Conservation (phyloP, 2,329 filamentous ascomycete species). For the Trichoderma asperellum region DNA sequence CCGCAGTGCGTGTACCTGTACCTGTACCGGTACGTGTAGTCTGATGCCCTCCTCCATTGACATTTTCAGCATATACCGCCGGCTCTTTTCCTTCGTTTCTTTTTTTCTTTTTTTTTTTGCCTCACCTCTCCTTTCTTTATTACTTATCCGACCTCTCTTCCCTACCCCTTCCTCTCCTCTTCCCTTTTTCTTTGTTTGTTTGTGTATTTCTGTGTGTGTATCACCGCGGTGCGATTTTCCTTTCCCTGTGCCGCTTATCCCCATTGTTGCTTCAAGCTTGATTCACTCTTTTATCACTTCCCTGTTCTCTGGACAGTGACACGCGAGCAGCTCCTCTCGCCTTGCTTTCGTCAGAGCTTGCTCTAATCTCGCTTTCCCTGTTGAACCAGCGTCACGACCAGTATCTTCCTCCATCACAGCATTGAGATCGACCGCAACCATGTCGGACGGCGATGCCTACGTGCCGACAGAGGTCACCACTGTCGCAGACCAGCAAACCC, state of each 20-base stretch:
- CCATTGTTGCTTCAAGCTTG: conserved; percentile 1
- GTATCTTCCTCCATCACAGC: neutral
- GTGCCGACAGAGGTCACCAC: conserved; percentile 14
- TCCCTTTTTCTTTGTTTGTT: conserved; percentile 2
- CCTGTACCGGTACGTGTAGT: neutral
- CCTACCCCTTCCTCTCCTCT: neutral
- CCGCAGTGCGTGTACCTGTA: neutral
- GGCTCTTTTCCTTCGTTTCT: neutral
- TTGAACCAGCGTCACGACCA: neutral
- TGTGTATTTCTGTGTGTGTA: neutral
- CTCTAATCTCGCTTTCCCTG: neutral
- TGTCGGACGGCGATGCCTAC: conserved; percentile 18
- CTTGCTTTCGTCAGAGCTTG: neutral
- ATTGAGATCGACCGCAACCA: conserved; percentile 6
- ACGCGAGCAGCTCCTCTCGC: neutral
- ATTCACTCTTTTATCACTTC: neutral
- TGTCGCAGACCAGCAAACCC: neutral
- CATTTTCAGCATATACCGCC: conserved; percentile 14
- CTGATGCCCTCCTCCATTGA: neutral
- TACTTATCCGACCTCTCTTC: conserved; percentile 11
- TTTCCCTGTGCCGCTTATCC: conserved; percentile 5
- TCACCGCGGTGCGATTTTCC: neutral
- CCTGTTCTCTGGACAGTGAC: neutral
- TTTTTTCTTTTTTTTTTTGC: neutral
- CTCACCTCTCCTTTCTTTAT: conserved; percentile 17